A percentile compares a stretch with the other conserved stretches of the same genome.
Evolutionary conservation across 169 alveolate species (phyloP).

Genomic region (Plasmodium sp.): DNA sequence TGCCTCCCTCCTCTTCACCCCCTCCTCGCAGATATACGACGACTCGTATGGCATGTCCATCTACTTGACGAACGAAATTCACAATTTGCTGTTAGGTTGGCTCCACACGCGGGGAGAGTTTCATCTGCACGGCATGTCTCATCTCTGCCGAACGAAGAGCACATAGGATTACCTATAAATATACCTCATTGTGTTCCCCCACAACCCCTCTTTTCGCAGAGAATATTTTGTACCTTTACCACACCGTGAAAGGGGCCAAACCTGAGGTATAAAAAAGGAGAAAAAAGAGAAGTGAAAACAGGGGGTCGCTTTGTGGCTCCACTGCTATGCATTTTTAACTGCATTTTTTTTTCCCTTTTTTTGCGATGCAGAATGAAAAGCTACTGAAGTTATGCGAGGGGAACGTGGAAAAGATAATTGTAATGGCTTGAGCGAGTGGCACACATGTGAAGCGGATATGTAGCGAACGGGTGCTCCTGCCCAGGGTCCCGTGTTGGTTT

Average conservation of each 20-base stretch:
- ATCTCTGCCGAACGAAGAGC: not conserved
- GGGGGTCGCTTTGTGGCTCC: not conserved
- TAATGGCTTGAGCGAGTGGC: not conserved
- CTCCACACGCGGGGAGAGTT: not conserved
- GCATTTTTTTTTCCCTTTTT: not conserved
- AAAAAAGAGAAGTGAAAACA: not conserved
- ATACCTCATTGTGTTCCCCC: not conserved
- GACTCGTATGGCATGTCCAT: conserved; percentile 70
- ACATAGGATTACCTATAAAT: not conserved
- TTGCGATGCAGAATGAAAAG: conserved; percentile 1
- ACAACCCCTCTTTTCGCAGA: not conserved
- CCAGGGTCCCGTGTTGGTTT: not conserved
- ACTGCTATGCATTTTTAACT: not conserved
- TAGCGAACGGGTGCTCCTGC: not conserved
- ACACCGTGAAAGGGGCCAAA: conserved; percentile 12
- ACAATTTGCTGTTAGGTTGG: conserved; percentile 70
- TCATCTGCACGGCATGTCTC: not conserved
- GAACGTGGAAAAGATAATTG: conserved; percentile 36
- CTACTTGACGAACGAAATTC: conserved; percentile 71
- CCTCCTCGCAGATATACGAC: conserved; percentile 47
- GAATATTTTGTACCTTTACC: conserved; percentile 57
- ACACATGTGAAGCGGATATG: not conserved
- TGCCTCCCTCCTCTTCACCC: not conserved
- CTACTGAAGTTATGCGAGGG: conserved; percentile 6
- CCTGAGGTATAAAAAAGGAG: not conserved